phyloP scores from a whole-genome alignment of 2,329 filamentous ascomycete genomes.

The Epichloe aotearoae region DNA sequence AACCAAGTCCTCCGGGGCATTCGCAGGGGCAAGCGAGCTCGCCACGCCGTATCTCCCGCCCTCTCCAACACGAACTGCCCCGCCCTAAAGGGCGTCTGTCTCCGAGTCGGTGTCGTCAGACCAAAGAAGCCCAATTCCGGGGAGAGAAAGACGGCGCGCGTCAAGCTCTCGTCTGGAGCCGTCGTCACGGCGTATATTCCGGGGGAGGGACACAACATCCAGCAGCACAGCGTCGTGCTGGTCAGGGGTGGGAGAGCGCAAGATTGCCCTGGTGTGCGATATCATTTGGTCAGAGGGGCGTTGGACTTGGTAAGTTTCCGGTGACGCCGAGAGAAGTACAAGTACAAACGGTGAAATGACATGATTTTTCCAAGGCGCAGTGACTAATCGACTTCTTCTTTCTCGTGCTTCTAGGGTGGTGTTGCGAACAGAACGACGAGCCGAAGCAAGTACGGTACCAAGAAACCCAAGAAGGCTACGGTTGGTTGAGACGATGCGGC shows the following conservation, averaged over 20 bases:
- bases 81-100: slow-evolving; percentile 86
- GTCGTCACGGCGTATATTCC: slow-evolving; percentile 85
- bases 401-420: slow-evolving; percentile 52
- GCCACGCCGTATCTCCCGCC: slow-evolving; percentile 80
- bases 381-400: slow-evolving; percentile 7
- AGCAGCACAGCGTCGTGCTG: slow-evolving; percentile 95
- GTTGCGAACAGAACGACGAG: slow-evolving; percentile 73
- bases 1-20: slow-evolving; percentile 68
- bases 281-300: slow-evolving; percentile 82
- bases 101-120: slow-evolving; percentile 85
- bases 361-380: not conserved
- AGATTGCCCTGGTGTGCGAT: slow-evolving; percentile 97
- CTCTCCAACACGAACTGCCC: slow-evolving; percentile 56
- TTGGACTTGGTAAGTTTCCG: slow-evolving; percentile 68
- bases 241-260: slow-evolving; percentile 87
- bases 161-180: slow-evolving; percentile 75
- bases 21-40: slow-evolving; percentile 63
- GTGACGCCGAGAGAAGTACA: too few relatives aligned
- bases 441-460: slow-evolving; percentile 94
- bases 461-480: slow-evolving; percentile 84
- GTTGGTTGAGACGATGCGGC: slow-evolving; percentile 25
- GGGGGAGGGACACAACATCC: slow-evolving; percentile 95
- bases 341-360: too few relatives aligned
- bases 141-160: slow-evolving; percentile 87
- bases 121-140: slow-evolving; percentile 99